Conservation (phyloP, 306 rosid genomes). For the Prinsepia uniflora region DNA sequence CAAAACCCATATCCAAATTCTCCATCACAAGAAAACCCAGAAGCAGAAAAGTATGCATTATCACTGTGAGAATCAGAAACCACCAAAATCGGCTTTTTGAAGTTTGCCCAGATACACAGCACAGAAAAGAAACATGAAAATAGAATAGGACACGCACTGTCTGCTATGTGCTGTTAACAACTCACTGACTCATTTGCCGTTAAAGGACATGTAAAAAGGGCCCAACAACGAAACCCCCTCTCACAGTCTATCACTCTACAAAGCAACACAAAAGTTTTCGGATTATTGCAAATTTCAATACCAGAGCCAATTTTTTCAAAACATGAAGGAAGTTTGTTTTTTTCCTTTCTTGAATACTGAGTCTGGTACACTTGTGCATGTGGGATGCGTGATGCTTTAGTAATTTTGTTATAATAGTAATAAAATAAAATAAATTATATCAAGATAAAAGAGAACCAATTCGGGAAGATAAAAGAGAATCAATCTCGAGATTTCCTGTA, state of each 20-base stretch:
- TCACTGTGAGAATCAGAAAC: slow-evolving; percentile 34
- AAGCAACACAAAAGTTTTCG: slow-evolving; percentile 12
- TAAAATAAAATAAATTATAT: too few relatives aligned
- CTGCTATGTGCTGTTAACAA: slow-evolving; percentile 44
- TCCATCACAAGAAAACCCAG: slow-evolving; percentile 24
- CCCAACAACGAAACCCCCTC: slow-evolving; percentile 3
- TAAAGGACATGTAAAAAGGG: slow-evolving; percentile 27
- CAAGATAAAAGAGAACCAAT: too few relatives aligned
- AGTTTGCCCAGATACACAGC: slow-evolving; percentile 15
- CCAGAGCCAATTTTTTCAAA: slow-evolving; percentile 7
- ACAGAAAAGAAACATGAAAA: slow-evolving; percentile 21
- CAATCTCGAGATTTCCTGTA: too few relatives aligned
- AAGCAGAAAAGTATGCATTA: slow-evolving; percentile 34
- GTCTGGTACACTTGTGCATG: slow-evolving; percentile 23
- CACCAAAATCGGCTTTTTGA: slow-evolving; percentile 42
- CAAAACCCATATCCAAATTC: slow-evolving; percentile 34
- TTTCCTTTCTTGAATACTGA: slow-evolving; percentile 16
- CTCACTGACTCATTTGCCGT: slow-evolving; percentile 11
- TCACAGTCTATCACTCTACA: slow-evolving; percentile 1
- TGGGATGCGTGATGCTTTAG: slow-evolving; percentile 19
- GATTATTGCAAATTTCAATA: slow-evolving; percentile 12
- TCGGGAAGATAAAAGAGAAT: too few relatives aligned
- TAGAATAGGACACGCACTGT: slow-evolving; percentile 48
- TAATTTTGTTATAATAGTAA: too few relatives aligned
- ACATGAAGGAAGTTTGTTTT: not conserved